Evolutionary conservation across 2,329 filamentous ascomycete species (phyloP).

Genomic region (Fusarium tuaranense): DNA sequence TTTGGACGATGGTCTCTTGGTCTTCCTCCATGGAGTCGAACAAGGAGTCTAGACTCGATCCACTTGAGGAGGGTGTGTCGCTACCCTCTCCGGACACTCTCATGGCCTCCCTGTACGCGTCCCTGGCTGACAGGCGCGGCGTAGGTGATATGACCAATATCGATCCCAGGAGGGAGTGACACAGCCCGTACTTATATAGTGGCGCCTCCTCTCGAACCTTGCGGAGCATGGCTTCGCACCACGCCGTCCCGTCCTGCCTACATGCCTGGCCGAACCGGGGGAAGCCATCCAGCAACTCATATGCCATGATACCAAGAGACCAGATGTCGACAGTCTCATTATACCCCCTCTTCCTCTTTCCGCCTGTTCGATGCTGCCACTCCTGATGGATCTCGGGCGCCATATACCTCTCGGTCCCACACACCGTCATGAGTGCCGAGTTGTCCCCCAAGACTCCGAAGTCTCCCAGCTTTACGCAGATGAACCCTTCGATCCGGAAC

Average conservation of each 20-base stretch:
- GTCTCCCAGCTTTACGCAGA: conserved; percentile 88
- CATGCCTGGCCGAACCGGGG: neutral
- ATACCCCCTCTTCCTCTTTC: conserved; percentile 66
- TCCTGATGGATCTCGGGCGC: conserved; percentile 78
- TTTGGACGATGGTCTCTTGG: neutral
- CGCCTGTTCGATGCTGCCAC: neutral
- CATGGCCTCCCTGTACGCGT: neutral
- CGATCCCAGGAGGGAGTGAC: neutral
- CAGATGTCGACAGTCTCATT: conserved; percentile 91
- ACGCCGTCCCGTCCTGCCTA: neutral
- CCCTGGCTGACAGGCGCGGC: conserved; percentile 1
- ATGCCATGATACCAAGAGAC: conserved; percentile 84
- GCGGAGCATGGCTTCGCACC: neutral
- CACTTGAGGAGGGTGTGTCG: neutral
- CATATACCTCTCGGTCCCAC: conserved; percentile 89
- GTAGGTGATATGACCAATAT: conserved; percentile 4
- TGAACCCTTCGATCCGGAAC: conserved; percentile 73
- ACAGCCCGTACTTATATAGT: neutral
- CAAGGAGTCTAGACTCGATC: neutral
- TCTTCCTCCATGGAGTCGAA: neutral
- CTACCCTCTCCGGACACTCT: neutral
- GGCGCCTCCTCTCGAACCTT: neutral
- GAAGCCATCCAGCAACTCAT: conserved; percentile 20
- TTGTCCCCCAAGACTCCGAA: conserved; percentile 95
- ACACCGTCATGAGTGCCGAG: conserved; percentile 88